Evolutionary conservation across 2,329 filamentous ascomycete genomes (phyloP), one percentile per base, ranked within the genome.

Genomic region (Claviceps sp.): DNA sequence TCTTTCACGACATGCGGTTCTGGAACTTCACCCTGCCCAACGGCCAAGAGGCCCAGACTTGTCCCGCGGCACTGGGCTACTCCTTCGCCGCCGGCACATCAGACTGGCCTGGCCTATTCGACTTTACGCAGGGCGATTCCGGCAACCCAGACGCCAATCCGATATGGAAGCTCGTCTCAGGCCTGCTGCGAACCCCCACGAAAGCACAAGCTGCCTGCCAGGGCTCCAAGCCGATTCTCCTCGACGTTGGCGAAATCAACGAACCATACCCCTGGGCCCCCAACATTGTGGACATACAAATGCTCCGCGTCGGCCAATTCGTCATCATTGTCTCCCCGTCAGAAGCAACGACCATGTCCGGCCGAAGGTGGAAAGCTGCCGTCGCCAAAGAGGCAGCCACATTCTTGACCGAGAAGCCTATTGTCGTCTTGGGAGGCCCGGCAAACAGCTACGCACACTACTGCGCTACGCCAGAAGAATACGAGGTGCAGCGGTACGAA

Each of bases 81-180:
- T 90, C 87, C 0, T 97, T 97, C 63, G 91, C 91, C 0, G 91
- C 87, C 1, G 91, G 91, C 11, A 97, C 91, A 0, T 87, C 88
- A 0, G 91, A 97, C 64, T 89, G 91, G 5, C 90, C 91, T 0
- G 91, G 91, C 0, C 82, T 82, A 0, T 95, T 95, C 61, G 91
- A 97, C 67, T 96, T 97, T 64, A 93, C 87, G 1, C 91, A 97
- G 63, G 90, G 89, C 57, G 79, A 87, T 57, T 79, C 81, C 0
- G 83, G 82, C 36, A 73, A 79, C n/a, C 84, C 88, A 42, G 78
- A 77, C 22, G 64, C 65, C 46, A 87, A 84, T 58, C 89, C 89
- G 0, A 69, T 96, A 4, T 96, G 91, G 91, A 72, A 74, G 24
- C 71, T 87, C 7, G 88, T 94, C 2, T 82, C 87, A 2, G 78